These are phyloP conservation scores for Fusarium proliferatum DNA, from an alignment of 2,329 filamentous ascomycete species.

Conservation along the genomic window DNA sequence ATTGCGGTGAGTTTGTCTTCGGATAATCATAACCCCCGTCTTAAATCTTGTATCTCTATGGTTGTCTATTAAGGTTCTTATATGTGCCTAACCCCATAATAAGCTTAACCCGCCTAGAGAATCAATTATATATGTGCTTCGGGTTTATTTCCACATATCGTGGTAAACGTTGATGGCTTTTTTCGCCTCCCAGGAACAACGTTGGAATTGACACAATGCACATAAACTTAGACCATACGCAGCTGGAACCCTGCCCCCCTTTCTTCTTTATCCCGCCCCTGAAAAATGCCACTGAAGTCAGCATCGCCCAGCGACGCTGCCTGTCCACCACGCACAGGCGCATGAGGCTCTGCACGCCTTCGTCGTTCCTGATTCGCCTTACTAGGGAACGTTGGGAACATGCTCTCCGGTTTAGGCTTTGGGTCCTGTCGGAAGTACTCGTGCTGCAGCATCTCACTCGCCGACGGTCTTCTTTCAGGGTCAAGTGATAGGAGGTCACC, in stretches of 20 bases:
- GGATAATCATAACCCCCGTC: background rate
- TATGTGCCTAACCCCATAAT: background rate
- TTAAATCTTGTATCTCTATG: background rate
- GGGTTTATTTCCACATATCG: background rate
- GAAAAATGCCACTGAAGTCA: constrained; percentile 79
- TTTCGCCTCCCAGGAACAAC: background rate
- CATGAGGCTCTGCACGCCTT: constrained; percentile 78
- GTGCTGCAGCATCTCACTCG: constrained; percentile 79
- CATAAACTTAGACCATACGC: constrained; percentile 61
- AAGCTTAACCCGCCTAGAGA: background rate
- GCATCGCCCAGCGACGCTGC: constrained; percentile 65
- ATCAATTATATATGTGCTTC: background rate
- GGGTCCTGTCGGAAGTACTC: constrained; percentile 91
- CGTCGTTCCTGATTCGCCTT: constrained; percentile 92
- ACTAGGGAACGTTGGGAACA: constrained; percentile 97
- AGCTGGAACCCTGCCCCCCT: constrained; percentile 73
- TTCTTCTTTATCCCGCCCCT: constrained; percentile 72
- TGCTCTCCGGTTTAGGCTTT: constrained; percentile 85
- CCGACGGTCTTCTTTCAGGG: constrained; percentile 76
- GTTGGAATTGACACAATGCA: background rate
- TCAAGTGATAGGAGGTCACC: constrained; percentile 78
- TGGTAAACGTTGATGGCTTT: background rate
- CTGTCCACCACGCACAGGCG: constrained; percentile 78
- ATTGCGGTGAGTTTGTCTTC: constrained; percentile 4
- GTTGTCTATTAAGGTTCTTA: background rate